Evolutionary conservation across 306 rosid genomes (phyloP).

Genomic region (Ziziphus jujuba): DNA sequence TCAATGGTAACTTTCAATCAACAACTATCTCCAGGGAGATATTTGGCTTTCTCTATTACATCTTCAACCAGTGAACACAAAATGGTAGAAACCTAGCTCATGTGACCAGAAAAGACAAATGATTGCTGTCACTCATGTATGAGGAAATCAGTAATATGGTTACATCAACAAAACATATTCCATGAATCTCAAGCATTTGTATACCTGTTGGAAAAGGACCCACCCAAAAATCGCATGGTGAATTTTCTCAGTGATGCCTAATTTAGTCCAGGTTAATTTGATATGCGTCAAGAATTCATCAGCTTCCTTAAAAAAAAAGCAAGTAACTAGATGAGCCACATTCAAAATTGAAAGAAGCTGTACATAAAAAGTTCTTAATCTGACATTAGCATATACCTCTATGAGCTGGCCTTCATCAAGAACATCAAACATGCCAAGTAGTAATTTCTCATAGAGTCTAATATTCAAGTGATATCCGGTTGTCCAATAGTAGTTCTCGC

Average conservation of each 20-base stretch:
- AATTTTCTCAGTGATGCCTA: slow-evolving; percentile 51
- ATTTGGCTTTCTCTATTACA: background rate
- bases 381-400: slow-evolving; percentile 16
- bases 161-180: slow-evolving; percentile 10
- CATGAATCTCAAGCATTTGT: background rate
- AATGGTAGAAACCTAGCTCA: background rate
- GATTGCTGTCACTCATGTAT: slow-evolving; percentile 6
- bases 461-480: slow-evolving; percentile 51
- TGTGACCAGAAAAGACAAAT: background rate
- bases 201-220: slow-evolving; percentile 63
- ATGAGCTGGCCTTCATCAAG: slow-evolving; percentile 52
- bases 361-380: slow-evolving; percentile 1
- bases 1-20: background rate
- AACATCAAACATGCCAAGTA: slow-evolving; percentile 44
- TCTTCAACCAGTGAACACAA: background rate
- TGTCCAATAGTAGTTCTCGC: slow-evolving; percentile 48
- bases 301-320: slow-evolving; percentile 39
- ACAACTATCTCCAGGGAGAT: background rate
- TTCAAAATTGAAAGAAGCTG: slow-evolving; percentile 7
- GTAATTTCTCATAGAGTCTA: slow-evolving; percentile 52
- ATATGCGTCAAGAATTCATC: slow-evolving; percentile 38
- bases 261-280: slow-evolving; percentile 50
- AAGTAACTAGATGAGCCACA: slow-evolving; percentile 10
- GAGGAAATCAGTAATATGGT: background rate
- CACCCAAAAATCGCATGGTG: slow-evolving; percentile 49